Base-by-base conservation (phyloP, 2,329 filamentous ascomycete species). In the Alternaria sp. region DNA sequence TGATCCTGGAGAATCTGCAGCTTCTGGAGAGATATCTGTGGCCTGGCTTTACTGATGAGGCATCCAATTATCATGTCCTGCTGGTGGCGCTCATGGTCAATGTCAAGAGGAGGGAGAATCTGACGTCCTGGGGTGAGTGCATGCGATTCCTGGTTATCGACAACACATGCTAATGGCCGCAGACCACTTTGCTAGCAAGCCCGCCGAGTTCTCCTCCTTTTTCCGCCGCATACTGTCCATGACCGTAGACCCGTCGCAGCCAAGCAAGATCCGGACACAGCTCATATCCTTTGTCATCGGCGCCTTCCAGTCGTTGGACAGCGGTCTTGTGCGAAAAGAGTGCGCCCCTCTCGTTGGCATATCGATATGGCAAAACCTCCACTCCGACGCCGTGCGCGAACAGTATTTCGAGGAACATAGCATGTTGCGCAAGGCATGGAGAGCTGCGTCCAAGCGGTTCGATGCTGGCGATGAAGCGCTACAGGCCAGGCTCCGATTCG, bases 301-400 rank as follows among this genome's bases (percentile, higher is more conserved):
- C 67, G 92, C 94, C 36, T 99, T 97, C 76, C 94, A 98, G 78
- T 97, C 93, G 48, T 85, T 99, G 32, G 96, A 99, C 77, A 94
- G 89, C 75, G 87, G 87, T 38, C 87, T 97, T 57, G 92, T 99
- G 51, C 90, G 95, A 64, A 98, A 97, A 78, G 95, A 99, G 83
- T 98, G 95, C 79, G 95, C 94, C 7, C 93, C 96, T 2, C 83
- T 99, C 53, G 94, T 99, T 20, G 95, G 93, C 12, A 97, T 99
- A 70, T 90, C 92, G 1, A 93, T 95, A 71, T 99, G 95, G 95
- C 92, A 98, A 73, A 96, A 97, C 74, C 82, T 99, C 38, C 91
- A 92, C 30, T 91, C 87, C 58, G 93, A 96, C 34, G 85, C 86
- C 60, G 87, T 89, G 64, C 87, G 93, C 67, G 92, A 97, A 56